Conservation (phyloP, 192 early-diverging fungal genomes). For the Pilaira anomala region DNA sequence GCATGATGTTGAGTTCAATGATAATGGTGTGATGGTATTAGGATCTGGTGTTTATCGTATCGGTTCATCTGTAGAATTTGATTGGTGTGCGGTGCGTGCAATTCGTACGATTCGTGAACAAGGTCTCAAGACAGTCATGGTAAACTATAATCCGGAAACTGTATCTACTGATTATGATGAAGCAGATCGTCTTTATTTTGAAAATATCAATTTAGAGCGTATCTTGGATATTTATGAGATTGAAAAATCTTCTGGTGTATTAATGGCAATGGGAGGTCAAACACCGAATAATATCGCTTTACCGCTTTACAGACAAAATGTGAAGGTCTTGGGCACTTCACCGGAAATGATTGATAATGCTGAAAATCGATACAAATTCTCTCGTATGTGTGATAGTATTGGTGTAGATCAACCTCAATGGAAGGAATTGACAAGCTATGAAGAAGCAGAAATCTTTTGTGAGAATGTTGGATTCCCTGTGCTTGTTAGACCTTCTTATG, state of each 20-base stretch:
- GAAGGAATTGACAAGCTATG: slow-evolving; percentile 90
- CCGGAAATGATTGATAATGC: slow-evolving; percentile 97
- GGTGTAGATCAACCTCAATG: slow-evolving; percentile 96
- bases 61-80: slow-evolving; percentile 96
- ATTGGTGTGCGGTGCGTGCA: slow-evolving; percentile 97
- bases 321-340: slow-evolving; percentile 91
- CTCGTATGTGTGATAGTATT: slow-evolving; percentile 92
- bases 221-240: slow-evolving; percentile 96
- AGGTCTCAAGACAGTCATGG: slow-evolving; percentile 93
- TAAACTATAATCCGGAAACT: slow-evolving; percentile 99
- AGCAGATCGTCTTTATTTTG: slow-evolving; percentile 97
- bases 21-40: slow-evolving; percentile 95
- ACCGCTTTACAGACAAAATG: slow-evolving; percentile 83
- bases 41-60: slow-evolving; percentile 98
- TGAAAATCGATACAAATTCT: slow-evolving; percentile 98
- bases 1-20: slow-evolving; percentile 90
- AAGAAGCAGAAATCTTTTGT: slow-evolving; percentile 86
- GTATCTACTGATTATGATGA: slow-evolving; percentile 99
- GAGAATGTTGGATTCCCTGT: slow-evolving; percentile 91
- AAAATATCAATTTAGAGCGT: slow-evolving; percentile 89
- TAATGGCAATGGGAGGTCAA: slow-evolving; percentile 97
- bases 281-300: slow-evolving; percentile 98
- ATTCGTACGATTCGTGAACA: slow-evolving; percentile 89
- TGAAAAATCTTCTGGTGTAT: slow-evolving; percentile 81
- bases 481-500: slow-evolving; percentile 96